Evolutionary conservation across 75 land plant genomes (phyloP), one percentile per base, ranked within the genome.

Genomic region (Larix kaempferi): DNA sequence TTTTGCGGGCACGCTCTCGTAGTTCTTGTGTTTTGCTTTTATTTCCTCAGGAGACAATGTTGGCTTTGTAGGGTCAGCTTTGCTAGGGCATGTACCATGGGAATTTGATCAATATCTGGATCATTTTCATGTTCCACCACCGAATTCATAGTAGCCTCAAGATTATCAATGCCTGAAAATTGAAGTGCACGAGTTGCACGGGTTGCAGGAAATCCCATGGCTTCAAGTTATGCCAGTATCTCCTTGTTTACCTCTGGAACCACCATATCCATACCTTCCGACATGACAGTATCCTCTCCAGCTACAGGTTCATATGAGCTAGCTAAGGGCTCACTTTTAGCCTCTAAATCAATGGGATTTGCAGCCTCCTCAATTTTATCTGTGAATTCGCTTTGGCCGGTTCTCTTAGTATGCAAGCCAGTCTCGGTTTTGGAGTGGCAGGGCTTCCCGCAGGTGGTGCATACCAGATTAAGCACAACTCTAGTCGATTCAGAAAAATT

Each of bases 351-450:
- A 60, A 96, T 90, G 14, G 99, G 98, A 73, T 90, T 92, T 5
- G 91, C 89, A 12, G 91, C 84, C 78, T 96, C 99, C 49, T 67
- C 74, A 39, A 98, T 96, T 75, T 89, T 89, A 78, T 96, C 99
- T 0, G 69, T 84, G 66, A 94, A 96, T 22, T 94, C 95, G 13
- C 85, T 75, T 66, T 96, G 99, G 12, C 98, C 98, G 12, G 99
- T 96, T 65, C 99, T 87, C 86, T 94, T 96, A 11, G 93, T 96
- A 64, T 94, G 97, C 79, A 94, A 80, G 78, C 91, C 97, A 14
- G 76, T 87, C 79, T 95, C 98, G 11, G 95, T 96, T 82, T 94
- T 87, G 41, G 99, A 92, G 72, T 98, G 88, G 90, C 99, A 96
- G 52, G 99, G 99, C 73, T 96, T 96, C 73, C 88, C 89, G 66